Evolutionary conservation across 805 yeast genomes (phyloP).

Genomic region (Tanozyma kutaoensis): DNA sequence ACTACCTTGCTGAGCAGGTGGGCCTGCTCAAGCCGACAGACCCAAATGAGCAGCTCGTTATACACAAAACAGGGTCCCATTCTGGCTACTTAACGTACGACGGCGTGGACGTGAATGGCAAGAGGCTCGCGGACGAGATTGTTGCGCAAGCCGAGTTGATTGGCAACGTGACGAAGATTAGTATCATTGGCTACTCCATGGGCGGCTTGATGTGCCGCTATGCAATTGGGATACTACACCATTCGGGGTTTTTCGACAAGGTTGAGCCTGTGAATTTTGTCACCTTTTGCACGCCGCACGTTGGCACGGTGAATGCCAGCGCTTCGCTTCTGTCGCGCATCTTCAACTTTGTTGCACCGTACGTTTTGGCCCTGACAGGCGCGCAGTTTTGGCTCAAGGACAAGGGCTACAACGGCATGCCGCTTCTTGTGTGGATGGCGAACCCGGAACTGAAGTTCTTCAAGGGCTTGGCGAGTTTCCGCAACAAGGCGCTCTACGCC

Average conservation of each 20-base stretch:
- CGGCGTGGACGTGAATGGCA: slow-evolving; percentile 78
- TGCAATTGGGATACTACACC: not conserved
- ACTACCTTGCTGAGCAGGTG: slow-evolving; percentile 3
- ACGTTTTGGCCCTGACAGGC: slow-evolving; percentile 58
- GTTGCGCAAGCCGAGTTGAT: slow-evolving; percentile 4
- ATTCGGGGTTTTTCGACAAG: not conserved
- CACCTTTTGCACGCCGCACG: not conserved
- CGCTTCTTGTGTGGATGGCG: slow-evolving; percentile 6
- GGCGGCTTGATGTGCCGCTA: not conserved
- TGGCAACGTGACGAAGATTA: slow-evolving; percentile 16
- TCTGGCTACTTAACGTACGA: slow-evolving; percentile 72
- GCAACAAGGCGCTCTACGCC: slow-evolving; percentile 3
- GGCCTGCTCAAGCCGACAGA: slow-evolving; percentile 7
- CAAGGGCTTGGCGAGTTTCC: slow-evolving; percentile 3
- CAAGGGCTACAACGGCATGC: slow-evolving; percentile 3
- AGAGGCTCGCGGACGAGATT: slow-evolving; percentile 61
- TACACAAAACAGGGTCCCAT: slow-evolving; percentile 45
- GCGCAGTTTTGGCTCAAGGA: slow-evolving; percentile 56
- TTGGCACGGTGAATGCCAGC: slow-evolving; percentile 16
- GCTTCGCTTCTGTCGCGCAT: slow-evolving; percentile 26
- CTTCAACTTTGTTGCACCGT: slow-evolving; percentile 54
- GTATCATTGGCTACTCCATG: not conserved
- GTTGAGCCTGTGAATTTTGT: not conserved
- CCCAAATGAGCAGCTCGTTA: slow-evolving; percentile 14
- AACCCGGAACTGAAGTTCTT: slow-evolving; percentile 4